Evolutionary conservation across 441 rosid species (phyloP), one percentile per base, ranked within the genome.

Genomic region (Corymbia calophylla): DNA sequence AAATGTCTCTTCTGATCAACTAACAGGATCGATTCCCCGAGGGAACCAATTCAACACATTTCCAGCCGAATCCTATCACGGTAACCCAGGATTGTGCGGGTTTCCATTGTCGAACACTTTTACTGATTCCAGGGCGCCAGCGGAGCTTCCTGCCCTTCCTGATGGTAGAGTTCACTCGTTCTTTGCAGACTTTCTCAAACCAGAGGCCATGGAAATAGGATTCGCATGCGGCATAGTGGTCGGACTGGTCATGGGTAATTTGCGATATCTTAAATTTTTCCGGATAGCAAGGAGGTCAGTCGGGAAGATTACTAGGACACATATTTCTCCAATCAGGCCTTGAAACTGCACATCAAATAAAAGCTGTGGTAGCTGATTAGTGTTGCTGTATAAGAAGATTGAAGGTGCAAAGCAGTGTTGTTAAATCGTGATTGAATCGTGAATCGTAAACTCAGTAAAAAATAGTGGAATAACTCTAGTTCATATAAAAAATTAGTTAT

Each of bases 41-140:
- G 90, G 73, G 44, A 54, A 44, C 39, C 90, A 84, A 39, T 84
- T 88, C 6, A 49, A 32, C 53, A 84, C 87, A 49, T 88, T 84
- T 88, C 81, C 21, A 70, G 87, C 48, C 23, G 44, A 73, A 49
- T 86, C 86, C n/a, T 89, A 66, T 13, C 39, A 10, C 9, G 60
- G 88, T 35, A 89, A 88, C 51, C 47, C 31, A 56, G 80, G 48
- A 53, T 58, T 88, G 25, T 88, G 80, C 17, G 80, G 58, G 25
- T 31, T 17, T 56, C 87, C 87, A 29, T 81, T 88, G 44, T 16
- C 70, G 18, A 19, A 56, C 44, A 39, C 27, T 2, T 19, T 0
- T 32, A 18, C 47, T 32, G 9, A 68, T 32, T 68, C 80, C 80
- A 68, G 39, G 47, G 7, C 25, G 47, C 80, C 0, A 7, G 47